Evolutionary conservation across 768 basidiomycete genomes (phyloP).

Genomic region (Termitomyces sp.): DNA sequence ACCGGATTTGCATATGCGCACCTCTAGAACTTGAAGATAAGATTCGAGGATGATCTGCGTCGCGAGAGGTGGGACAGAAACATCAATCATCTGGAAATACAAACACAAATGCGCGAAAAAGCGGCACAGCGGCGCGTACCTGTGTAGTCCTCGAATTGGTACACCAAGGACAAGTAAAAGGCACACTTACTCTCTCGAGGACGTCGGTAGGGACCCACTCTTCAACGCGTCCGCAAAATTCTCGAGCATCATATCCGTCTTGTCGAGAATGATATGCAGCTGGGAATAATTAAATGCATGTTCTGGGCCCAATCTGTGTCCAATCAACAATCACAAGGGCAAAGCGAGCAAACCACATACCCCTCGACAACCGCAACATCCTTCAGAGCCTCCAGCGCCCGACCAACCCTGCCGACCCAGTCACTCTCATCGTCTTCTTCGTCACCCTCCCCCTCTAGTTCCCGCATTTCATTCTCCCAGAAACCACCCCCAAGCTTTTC

Average conservation of each 20-base stretch:
- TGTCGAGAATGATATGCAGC: constrained; percentile 68
- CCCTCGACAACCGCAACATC: constrained; percentile 60
- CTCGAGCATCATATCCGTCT: constrained; percentile 63
- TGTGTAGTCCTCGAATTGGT: constrained; percentile 16
- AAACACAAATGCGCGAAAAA: constrained; percentile 95
- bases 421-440: constrained; percentile 29
- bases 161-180: not conserved
- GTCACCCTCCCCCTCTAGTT: constrained; percentile 33
- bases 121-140: constrained; percentile 69
- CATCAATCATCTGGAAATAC: constrained; percentile 78
- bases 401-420: constrained; percentile 63
- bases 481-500: constrained; percentile 66
- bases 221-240: constrained; percentile 57
- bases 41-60: constrained; percentile 82
- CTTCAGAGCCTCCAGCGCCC: constrained; percentile 52
- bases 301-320: constrained; percentile 39
- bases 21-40: constrained; percentile 87
- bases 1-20: constrained; percentile 21
- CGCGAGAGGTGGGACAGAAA: constrained; percentile 65
- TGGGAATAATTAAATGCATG: constrained; percentile 84
- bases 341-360: constrained; percentile 24
- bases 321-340: constrained; percentile 24
- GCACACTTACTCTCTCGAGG: constrained; percentile 50
- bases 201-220: constrained; percentile 41
- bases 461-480: constrained; percentile 65